Evolutionary conservation across 495 filamentous ascomycete genomes (phyloP), one percentile per base, ranked within the genome.

Genomic region (Penicillium steckii): DNA sequence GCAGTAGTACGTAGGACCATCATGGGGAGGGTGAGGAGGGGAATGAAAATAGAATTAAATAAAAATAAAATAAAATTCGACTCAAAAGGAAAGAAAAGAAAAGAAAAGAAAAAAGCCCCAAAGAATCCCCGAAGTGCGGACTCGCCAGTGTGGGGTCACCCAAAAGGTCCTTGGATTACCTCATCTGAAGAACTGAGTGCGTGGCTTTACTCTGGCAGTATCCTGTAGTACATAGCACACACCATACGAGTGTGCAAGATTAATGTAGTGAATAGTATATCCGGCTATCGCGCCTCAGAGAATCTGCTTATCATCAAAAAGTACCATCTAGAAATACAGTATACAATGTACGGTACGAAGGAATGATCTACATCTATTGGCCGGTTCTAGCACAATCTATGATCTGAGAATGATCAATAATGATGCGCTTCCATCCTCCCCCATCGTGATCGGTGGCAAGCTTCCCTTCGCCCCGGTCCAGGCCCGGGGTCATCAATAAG

Each of bases 151-250:
- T 62, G 62, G 59, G 42, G 59, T 56, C 55, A 55, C 57, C 23
- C 56, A 45, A 26, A 55, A 59, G 52, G 52, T 52, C 52, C 56
- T 52, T 38, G 29, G 55, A 57, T 57, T 61, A 61, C 27, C 27
- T 46, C 50, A 56, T 62, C 46, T 61, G 55, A 64, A 55, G 58
- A 61, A 54, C 48, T 62, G 61, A 60, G 60, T 66, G 60, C 60
- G 60, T 63, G 60, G 45, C 57, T 51, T 33, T 53, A 41, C 37
- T 23, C n/a, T n/a, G n/a, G n/a, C n/a, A n/a, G n/a, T n/a, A n/a
- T n/a, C n/a, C n/a, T n/a, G n/a, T n/a, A n/a, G n/a, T n/a, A n/a
- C n/a, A n/a, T n/a, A n/a, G n/a, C n/a, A n/a, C n/a, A n/a, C n/a
- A n/a, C n/a, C n/a, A n/a, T n/a, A n/a, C n/a, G n/a, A n/a, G n/a